These are phyloP conservation scores for Citrus hindsii DNA, from an alignment of 345 rosid species.

Conservation along the genomic window DNA sequence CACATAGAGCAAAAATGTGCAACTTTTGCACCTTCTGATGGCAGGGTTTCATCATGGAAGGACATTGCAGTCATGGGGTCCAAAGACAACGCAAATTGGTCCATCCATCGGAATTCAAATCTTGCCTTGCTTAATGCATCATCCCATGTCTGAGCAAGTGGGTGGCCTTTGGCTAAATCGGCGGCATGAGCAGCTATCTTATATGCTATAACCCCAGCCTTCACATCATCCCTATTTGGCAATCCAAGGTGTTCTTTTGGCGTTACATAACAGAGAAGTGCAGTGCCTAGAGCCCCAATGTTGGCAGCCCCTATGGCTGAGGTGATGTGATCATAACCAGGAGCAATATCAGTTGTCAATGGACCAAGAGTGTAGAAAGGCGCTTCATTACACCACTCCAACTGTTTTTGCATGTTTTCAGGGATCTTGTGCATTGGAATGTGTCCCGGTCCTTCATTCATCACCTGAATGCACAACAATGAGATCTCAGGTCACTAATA, in stretches of 20 bases:
- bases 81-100: slow-evolving; percentile 93
- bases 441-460: slow-evolving; percentile 99
- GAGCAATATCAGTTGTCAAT: slow-evolving; percentile 92
- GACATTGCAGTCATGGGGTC: slow-evolving; percentile 99
- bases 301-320: slow-evolving; percentile 99
- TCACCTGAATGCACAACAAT: slow-evolving; percentile 49
- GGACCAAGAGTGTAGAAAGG: slow-evolving; percentile 99
- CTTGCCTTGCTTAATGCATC: slow-evolving; percentile 95
- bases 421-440: slow-evolving; percentile 98
- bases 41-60: slow-evolving; percentile 96
- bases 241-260: slow-evolving; percentile 98
- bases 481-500: neutral
- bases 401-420: slow-evolving; percentile 96
- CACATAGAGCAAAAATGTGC: slow-evolving; percentile 99
- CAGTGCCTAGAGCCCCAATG: slow-evolving; percentile 97
- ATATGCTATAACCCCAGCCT: slow-evolving; percentile 94
- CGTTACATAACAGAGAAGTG: slow-evolving; percentile 97
- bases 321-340: slow-evolving; percentile 97
- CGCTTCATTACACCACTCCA: slow-evolving; percentile 99
- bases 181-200: slow-evolving; percentile 98
- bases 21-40: slow-evolving; percentile 97
- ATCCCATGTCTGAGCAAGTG: slow-evolving; percentile 96
- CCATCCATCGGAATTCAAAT: slow-evolving; percentile 98
- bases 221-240: slow-evolving; percentile 98
- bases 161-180: slow-evolving; percentile 95